Percentiles rank a stretch among this genome's conserved stretches.
Conservation (phyloP, 352 stramenopile genomes). For the Globisporangium okanoganense region DNA sequence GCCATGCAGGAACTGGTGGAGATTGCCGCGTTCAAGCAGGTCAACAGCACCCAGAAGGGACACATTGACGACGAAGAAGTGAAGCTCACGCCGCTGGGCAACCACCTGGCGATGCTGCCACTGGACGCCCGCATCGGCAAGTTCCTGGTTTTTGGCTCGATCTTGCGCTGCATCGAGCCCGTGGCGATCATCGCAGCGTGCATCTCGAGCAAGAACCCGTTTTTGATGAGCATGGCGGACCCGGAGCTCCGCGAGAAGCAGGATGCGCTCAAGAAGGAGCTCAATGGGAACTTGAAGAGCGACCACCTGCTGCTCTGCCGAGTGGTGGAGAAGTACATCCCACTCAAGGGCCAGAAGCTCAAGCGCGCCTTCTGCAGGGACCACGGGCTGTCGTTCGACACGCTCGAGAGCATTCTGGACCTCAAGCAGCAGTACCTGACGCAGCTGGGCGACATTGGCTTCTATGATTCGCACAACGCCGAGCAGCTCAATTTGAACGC, state of each 20-base stretch:
- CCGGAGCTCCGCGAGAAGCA: constrained; percentile 50
- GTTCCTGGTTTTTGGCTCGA: constrained; percentile 85
- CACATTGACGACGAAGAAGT: constrained; percentile 44
- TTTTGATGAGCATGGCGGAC: constrained; percentile 70
- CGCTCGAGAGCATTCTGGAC: constrained; percentile 91
- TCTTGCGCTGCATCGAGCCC: constrained; percentile 79
- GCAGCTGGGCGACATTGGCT: constrained; percentile 73
- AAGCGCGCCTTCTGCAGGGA: constrained; percentile 68
- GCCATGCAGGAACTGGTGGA: constrained; percentile 89
- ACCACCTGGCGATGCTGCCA: constrained; percentile 76
- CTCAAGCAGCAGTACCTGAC: constrained; percentile 85
- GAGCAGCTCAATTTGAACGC: constrained; percentile 60
- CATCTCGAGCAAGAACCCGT: constrained; percentile 78
- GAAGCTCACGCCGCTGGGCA: constrained; percentile 92
- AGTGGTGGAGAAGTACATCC: constrained; percentile 75
- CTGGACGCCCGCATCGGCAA: constrained; percentile 86
- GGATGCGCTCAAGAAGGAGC: constrained; percentile 62
- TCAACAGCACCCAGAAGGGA: constrained; percentile 19
- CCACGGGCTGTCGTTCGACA: constrained; percentile 78
- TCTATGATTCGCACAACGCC: constrained; percentile 49
- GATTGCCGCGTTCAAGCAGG: constrained; percentile 81
- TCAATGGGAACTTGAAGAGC: constrained; percentile 63
- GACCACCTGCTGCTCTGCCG: constrained; percentile 75
- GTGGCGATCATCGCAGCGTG: constrained; percentile 81
- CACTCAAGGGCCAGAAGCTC: constrained; percentile 41